Evolutionary conservation across 305 asterid genomes (phyloP), one percentile per base, ranked within the genome.

Genomic region (Fraxinus ornus): DNA sequence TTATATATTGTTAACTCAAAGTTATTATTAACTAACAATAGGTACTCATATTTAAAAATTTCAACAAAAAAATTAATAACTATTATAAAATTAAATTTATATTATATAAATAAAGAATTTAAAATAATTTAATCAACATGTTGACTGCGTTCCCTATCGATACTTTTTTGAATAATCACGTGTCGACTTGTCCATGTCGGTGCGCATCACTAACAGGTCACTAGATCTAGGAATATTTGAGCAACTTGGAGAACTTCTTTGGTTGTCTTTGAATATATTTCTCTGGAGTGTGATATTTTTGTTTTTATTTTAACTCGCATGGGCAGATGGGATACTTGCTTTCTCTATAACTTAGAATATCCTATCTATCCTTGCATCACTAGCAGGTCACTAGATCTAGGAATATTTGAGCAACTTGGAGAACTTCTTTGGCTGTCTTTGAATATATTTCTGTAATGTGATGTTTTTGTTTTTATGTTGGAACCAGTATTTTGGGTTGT

Each of bases 391-490:
- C 72, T 62, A 21, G 72, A 9, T 62, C 30, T 62, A 64, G 36
- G 73, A 70, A 28, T 70, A 26, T 30, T 62, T 28, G 36, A 68
- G 75, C 21, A 7, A 70, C 75, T 70, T 26, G 19, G 83, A 22
- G 47, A 21, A 47, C 55, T 75, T 30, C 80, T 3, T 17, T 30
- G 32, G 76, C 52, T 57, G 30, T 41, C 52, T 36, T 19, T 78
- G 15, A 17, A 2, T 78, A 7, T 22, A 37, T 10, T 78, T 49
- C n/a, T 13, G 13, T 21, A 39, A 44, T 36, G 78, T 24, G 41
- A 75, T 22, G 3, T n/a, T 26, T 64, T 26, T 64, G 30, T 84
- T 80, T 32, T 76, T 64, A 35, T 68, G 71, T 28, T 26, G 75
- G 37, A n/a, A 24, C 72, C 35, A 24, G 17, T 22, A 22, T 64